Evolutionary conservation across 1,284 basidiomycete species (phyloP).

Genomic region (Acaromyces ingoldii): DNA sequence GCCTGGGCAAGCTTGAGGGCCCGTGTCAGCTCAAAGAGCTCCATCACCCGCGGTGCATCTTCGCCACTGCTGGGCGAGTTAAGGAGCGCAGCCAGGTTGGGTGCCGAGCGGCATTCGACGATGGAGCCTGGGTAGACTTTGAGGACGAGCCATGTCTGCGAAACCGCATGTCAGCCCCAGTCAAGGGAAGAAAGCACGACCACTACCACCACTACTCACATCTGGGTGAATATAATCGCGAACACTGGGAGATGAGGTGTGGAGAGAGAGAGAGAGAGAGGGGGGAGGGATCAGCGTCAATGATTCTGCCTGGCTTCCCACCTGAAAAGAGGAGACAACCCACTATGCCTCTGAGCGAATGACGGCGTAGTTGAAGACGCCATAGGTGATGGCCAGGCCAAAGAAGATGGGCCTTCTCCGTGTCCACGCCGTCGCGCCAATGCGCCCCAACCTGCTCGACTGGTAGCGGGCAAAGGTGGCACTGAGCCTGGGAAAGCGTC

Average conservation of each 20-base stretch:
- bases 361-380: slow-evolving; percentile 17
- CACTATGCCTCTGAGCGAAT: neutral
- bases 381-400: slow-evolving; percentile 26
- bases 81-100: slow-evolving; percentile 26
- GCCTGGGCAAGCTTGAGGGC: slow-evolving; percentile 51
- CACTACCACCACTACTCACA: neutral
- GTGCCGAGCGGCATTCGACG: slow-evolving; percentile 34
- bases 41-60: slow-evolving; percentile 42
- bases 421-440: slow-evolving; percentile 22
- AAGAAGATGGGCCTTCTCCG: slow-evolving; percentile 22
- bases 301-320: too few species aligned
- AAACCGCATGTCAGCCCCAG: neutral
- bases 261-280: too few species aligned
- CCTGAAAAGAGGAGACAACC: too few species aligned
- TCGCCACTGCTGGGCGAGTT: slow-evolving; percentile 23
- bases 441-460: slow-evolving; percentile 19
- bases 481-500: neutral
- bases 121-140: slow-evolving; percentile 48
- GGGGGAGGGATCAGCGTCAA: too few species aligned
- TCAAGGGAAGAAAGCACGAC: neutral
- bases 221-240: slow-evolving; percentile 30
- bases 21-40: slow-evolving; percentile 52
- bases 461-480: slow-evolving; percentile 2
- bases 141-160: slow-evolving; percentile 44
- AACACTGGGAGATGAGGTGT: too few species aligned